phyloP scores from a whole-genome alignment of 2,329 filamentous ascomycete species.

The Cryphonectria radicalis region DNA sequence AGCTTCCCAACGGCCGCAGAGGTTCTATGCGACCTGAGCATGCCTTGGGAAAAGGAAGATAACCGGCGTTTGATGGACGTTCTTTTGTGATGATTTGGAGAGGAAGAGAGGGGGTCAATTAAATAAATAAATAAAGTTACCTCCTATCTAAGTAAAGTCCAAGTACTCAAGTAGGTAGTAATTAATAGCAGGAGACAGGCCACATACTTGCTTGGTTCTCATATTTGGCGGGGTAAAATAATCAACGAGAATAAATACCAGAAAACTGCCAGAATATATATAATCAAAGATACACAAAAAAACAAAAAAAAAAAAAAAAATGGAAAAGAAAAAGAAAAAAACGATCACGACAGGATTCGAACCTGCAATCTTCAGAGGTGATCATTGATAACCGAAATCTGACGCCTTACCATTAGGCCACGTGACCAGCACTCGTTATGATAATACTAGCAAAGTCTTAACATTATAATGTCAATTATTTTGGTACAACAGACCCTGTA shows the following conservation, averaged over 20 bases:
- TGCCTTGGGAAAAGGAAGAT: not conserved
- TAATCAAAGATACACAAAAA: not conserved
- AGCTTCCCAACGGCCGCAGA: not conserved
- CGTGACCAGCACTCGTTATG: not conserved
- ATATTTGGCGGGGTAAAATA: too few species aligned
- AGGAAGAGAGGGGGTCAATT: not conserved
- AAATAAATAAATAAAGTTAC: too few species aligned
- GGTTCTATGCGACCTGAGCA: not conserved
- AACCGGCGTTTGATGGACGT: not conserved
- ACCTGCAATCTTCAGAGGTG: conserved; percentile 13
- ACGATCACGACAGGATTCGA: conserved; percentile 11
- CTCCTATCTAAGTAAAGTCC: too few species aligned
- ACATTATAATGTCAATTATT: not conserved
- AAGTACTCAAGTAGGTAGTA: too few species aligned
- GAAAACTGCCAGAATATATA: not conserved
- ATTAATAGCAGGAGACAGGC: too few species aligned
- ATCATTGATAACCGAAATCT: conserved; percentile 5
- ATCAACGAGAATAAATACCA: too few species aligned
- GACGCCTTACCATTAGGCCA: conserved; percentile 19
- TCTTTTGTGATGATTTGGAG: not conserved
- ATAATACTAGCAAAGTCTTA: not conserved
- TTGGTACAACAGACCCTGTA: not conserved
- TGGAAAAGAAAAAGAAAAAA: not conserved
- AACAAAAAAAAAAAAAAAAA: not conserved
- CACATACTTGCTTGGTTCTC: too few species aligned